Conservation (phyloP, 495 filamentous ascomycete species). For the Melanomma pulvis-pyrius region DNA sequence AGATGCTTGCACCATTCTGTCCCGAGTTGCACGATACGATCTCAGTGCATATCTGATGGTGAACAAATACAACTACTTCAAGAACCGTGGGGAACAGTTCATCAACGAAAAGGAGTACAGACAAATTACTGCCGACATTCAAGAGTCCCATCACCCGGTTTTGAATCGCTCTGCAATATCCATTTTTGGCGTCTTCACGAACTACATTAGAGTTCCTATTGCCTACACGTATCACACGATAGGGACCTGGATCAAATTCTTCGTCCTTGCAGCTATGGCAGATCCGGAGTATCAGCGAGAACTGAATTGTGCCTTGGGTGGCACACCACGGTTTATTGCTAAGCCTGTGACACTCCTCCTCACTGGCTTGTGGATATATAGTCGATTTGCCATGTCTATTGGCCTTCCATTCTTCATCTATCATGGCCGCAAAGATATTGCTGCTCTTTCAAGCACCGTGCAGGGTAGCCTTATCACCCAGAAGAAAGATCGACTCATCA, state of each 20-base stretch:
- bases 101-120: slow-evolving; percentile 30
- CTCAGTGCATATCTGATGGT: slow-evolving; percentile 38
- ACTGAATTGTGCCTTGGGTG: slow-evolving; percentile 53
- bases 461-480: slow-evolving; percentile 35
- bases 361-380: slow-evolving; percentile 56
- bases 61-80: slow-evolving; percentile 38
- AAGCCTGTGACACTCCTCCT: slow-evolving; percentile 48
- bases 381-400: slow-evolving; percentile 33
- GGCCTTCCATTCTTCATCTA: slow-evolving; percentile 54
- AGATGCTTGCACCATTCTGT: slow-evolving; percentile 34
- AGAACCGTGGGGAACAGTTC: slow-evolving; percentile 19
- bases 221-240: slow-evolving; percentile 48
- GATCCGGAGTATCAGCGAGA: slow-evolving; percentile 65
- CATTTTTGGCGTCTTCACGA: slow-evolving; percentile 8
- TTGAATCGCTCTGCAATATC: slow-evolving; percentile 27
- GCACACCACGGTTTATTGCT: slow-evolving; percentile 45
- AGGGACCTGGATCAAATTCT: slow-evolving; percentile 55
- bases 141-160: slow-evolving; percentile 25
- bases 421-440: slow-evolving; percentile 34
- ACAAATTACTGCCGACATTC: slow-evolving; percentile 35
- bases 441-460: slow-evolving; percentile 29
- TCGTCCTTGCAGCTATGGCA: slow-evolving; percentile 56
- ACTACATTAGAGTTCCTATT: slow-evolving; percentile 22
- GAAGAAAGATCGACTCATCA: slow-evolving; percentile 34
- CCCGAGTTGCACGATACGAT: slow-evolving; percentile 40